A percentile compares a stretch with the other conserved stretches of the same genome.
Evolutionary conservation across 139 green algal species (phyloP).

Genomic region (Micractinium sp.): DNA sequence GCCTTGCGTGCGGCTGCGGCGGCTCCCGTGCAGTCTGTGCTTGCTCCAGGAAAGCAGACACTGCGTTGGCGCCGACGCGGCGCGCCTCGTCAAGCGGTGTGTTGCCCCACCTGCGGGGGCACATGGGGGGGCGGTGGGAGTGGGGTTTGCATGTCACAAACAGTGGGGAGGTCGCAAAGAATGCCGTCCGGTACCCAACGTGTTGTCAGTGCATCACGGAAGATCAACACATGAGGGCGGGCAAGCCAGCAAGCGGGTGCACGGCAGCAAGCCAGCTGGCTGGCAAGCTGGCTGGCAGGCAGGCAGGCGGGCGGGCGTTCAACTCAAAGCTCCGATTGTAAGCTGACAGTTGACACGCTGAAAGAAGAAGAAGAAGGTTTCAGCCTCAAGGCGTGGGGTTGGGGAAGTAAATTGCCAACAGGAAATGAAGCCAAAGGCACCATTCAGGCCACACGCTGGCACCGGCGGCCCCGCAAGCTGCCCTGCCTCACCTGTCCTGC

Average conservation of each 20-base stretch:
- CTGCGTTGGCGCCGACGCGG: conserved; percentile 51
- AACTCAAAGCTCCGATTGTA: not conserved
- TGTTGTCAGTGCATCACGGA: too few species aligned
- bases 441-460: not conserved
- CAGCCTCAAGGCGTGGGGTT: too few species aligned
- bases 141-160: not conserved
- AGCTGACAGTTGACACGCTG: not conserved
- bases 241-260: not conserved
- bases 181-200: too few species aligned
- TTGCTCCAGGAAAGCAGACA: conserved; percentile 13
- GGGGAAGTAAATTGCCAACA: too few species aligned
- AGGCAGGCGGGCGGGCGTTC: not conserved
- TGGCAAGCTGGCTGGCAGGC: not conserved
- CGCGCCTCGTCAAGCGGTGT: conserved; percentile 61
- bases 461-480: not conserved
- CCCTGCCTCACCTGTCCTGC: conserved; percentile 25
- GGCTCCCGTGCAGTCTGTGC: not conserved
- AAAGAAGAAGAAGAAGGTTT: too few species aligned
- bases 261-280: not conserved
- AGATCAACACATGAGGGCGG: too few species aligned
- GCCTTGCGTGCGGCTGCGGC: too few species aligned
- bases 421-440: too few species aligned
- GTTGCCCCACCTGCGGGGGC: conserved; percentile 49
- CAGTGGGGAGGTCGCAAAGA: too few species aligned
- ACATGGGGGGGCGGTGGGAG: not conserved